Conservation (phyloP, 2,329 filamentous ascomycete genomes). For the Penicillium sp. region DNA sequence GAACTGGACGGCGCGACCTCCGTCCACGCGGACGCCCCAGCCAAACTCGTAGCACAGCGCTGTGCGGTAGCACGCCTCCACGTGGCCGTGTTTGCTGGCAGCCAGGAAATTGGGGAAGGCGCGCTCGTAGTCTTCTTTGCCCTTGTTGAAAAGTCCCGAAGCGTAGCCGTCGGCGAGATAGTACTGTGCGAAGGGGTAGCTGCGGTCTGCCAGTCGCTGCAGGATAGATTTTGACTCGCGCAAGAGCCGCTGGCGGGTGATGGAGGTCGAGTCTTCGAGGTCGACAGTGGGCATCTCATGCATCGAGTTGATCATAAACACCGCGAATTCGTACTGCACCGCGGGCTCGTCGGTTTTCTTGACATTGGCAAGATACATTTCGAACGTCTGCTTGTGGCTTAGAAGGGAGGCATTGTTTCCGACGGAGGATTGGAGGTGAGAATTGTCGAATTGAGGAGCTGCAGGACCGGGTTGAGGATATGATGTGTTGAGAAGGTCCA, state of each 20-base stretch:
- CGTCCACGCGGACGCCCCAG: conserved; percentile 91
- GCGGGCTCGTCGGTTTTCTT: conserved; percentile 93
- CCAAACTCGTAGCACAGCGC: conserved; percentile 97
- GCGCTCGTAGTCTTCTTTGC: conserved; percentile 86
- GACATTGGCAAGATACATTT: conserved; percentile 96
- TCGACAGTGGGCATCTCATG: conserved; percentile 70
- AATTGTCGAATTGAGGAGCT: conserved; percentile 72
- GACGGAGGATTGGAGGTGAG: conserved; percentile 74
- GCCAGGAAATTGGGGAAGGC: conserved; percentile 92
- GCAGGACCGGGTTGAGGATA: conserved; percentile 79
- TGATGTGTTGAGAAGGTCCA: conserved; percentile 67
- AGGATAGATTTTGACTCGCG: conserved; percentile 88
- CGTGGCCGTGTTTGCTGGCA: conserved; percentile 94
- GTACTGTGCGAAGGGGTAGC: conserved; percentile 97
- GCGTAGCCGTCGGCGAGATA: conserved; percentile 94
- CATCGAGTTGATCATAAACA: conserved; percentile 89
- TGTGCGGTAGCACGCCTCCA: conserved; percentile 91
- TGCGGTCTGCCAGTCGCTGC: conserved; percentile 79
- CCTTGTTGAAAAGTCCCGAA: conserved; percentile 92
- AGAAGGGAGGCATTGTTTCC: conserved; percentile 90
- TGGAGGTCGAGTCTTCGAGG: conserved; percentile 37
- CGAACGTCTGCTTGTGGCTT: conserved; percentile 88
- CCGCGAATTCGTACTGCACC: conserved; percentile 93
- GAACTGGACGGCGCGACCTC: conserved; percentile 90
- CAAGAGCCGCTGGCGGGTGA: conserved; percentile 68